These are phyloP conservation scores for Metschnikowia proteae DNA, from an alignment of 805 yeast species.

Conservation along the genomic window DNA sequence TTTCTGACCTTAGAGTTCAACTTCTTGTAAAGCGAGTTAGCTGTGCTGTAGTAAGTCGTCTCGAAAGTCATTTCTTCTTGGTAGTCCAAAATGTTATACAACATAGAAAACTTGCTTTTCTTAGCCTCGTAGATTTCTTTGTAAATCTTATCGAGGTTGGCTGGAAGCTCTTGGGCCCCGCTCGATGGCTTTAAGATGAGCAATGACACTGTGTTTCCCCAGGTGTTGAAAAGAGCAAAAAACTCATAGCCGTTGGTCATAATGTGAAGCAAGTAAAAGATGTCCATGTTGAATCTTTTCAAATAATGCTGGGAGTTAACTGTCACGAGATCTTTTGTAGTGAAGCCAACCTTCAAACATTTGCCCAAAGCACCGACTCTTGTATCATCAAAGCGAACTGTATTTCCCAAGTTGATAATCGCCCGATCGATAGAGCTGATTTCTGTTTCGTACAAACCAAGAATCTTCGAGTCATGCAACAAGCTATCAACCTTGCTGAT, in stretches of 20 bases:
- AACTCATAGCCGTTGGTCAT: constrained; percentile 73
- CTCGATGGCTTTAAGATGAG: constrained; percentile 66
- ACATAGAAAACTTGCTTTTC: constrained; percentile 39
- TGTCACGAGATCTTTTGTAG: constrained; percentile 50
- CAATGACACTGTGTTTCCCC: constrained; percentile 49
- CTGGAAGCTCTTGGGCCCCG: constrained; percentile 61
- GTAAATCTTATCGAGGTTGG: constrained; percentile 52
- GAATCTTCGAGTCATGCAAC: constrained; percentile 55
- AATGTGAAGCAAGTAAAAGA: constrained; percentile 65
- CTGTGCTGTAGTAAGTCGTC: constrained; percentile 50
- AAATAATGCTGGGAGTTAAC: constrained; percentile 52
- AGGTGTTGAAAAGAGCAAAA: constrained; percentile 61
- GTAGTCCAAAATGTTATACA: constrained; percentile 49
- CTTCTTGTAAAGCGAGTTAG: constrained; percentile 52
- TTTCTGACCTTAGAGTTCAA: constrained; percentile 52
- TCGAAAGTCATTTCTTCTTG: constrained; percentile 53
- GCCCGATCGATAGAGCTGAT: constrained; percentile 68
- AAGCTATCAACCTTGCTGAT: constrained; percentile 54
- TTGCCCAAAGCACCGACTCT: constrained; percentile 80
- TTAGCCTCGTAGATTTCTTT: constrained; percentile 49
- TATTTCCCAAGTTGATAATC: constrained; percentile 71
- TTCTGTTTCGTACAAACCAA: constrained; percentile 75
- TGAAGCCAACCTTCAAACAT: constrained; percentile 84
- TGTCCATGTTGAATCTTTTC: constrained; percentile 49
- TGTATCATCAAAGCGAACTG: constrained; percentile 64